Evolutionary conservation across 805 yeast species (phyloP), one percentile per base, ranked within the genome.

Genomic region (Myxozyma vanderwaltii): DNA sequence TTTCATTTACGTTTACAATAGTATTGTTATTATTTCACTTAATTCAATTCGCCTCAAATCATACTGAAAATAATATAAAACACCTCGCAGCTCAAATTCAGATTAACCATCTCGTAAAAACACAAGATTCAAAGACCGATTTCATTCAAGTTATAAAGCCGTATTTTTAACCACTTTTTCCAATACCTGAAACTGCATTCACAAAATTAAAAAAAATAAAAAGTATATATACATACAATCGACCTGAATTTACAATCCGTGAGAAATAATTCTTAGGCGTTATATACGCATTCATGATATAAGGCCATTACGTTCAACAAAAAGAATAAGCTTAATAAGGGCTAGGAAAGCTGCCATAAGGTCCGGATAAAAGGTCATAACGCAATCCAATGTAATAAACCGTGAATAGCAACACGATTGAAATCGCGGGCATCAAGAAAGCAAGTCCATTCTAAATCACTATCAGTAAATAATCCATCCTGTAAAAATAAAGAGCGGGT

Each of bases 371-470:
- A 21, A 41, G 15, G 19, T 41, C 29, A n/a, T 35, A 36, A 17
- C 26, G 29, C 19, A 21, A 4, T 23, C 43, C 52, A n/a, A 48
- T 35, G 26, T 48, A 48, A 21, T 48, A 48, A 35, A 48, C 43
- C 2, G 35, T 15, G 33, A 48, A 21, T n/a, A 48, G 23, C 10
- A 48, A 35, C 8, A 48, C 7, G 3, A 36, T 36, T 15, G 52
- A 48, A 33, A 48, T 10, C 12, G 33, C 44, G n/a, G 52, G 52
- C 43, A 48, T 36, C 1, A 24, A 38, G 21, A 48, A 36, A n/a
- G 44, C 31, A 13, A 48, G 21, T 13, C 43, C 43, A 19, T 19
- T 38, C 43, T 38, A 12, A 48, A 24, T 6, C 24, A 29, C 43
- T 36, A 35, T 31, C 23, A 35, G n/a, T 17, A 24, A 8, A 21